phyloP scores from a whole-genome alignment of 306 rosid species.

The Senna siamea region DNA sequence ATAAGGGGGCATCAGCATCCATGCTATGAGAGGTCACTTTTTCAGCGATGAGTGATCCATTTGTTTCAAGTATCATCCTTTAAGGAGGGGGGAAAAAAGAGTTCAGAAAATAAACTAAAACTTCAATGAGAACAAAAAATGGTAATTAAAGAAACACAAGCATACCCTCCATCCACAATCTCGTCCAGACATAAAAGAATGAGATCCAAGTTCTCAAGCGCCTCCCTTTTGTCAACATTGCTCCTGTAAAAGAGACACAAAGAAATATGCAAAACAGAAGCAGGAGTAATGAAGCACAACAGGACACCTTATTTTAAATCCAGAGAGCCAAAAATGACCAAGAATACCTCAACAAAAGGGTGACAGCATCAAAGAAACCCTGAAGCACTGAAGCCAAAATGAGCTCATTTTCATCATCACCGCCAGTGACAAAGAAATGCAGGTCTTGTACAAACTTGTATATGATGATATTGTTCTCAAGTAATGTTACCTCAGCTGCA shows the following conservation, averaged over 20 bases:
- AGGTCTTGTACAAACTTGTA: slow-evolving; percentile 93
- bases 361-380: slow-evolving; percentile 86
- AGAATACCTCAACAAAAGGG: slow-evolving; percentile 80
- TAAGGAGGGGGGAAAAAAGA: neutral
- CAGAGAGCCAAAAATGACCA: slow-evolving; percentile 11
- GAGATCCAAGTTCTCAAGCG: slow-evolving; percentile 98
- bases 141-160: slow-evolving; percentile 34
- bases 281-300: slow-evolving; percentile 19
- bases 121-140: neutral
- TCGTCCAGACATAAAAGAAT: slow-evolving; percentile 90
- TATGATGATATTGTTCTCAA: slow-evolving; percentile 73
- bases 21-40: slow-evolving; percentile 86
- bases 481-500: slow-evolving; percentile 92
- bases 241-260: slow-evolving; percentile 52
- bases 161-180: slow-evolving; percentile 93
- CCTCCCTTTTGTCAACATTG: slow-evolving; percentile 92
- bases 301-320: neutral
- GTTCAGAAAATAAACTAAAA: neutral
- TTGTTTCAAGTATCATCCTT: slow-evolving; percentile 91
- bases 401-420: slow-evolving; percentile 92
- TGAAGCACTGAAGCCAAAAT: slow-evolving; percentile 87
- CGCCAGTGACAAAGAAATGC: slow-evolving; percentile 95
- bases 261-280: slow-evolving; percentile 15
- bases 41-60: slow-evolving; percentile 78
- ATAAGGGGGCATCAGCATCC: slow-evolving; percentile 88